A percentile compares a stretch with the other conserved stretches of the same genome.
Evolutionary conservation across 2,329 filamentous ascomycete genomes (phyloP).

Genomic region (Xylaria sp.): DNA sequence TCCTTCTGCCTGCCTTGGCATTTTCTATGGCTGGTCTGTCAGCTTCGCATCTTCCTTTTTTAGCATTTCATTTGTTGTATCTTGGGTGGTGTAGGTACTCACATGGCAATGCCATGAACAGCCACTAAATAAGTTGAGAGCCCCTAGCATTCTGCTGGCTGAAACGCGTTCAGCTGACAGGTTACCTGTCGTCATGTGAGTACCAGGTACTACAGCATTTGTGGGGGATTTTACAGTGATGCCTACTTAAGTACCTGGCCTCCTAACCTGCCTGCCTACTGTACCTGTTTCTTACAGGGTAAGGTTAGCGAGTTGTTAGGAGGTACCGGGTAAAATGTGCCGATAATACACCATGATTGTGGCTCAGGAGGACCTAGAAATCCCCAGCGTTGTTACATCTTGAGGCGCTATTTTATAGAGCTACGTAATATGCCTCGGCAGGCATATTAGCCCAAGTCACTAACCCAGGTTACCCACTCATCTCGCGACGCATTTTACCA

Average conservation of each 20-base stretch:
- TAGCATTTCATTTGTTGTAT: not conserved
- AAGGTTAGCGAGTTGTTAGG: too few relatives aligned
- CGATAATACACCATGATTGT: constrained; percentile 1
- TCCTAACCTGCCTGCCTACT: too few relatives aligned
- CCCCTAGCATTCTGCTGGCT: constrained; percentile 13
- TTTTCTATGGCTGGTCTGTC: constrained; percentile 17
- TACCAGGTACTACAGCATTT: not conserved
- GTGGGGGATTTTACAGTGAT: not conserved
- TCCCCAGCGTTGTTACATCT: not conserved
- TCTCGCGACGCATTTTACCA: not conserved
- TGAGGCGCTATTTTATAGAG: not conserved
- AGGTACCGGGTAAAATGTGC: not conserved
- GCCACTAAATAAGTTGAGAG: not conserved
- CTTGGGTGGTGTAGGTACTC: not conserved
- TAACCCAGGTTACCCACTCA: not conserved
- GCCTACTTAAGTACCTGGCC: too few relatives aligned
- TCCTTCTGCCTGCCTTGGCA: constrained; percentile 21
- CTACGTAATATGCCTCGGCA: not conserved
- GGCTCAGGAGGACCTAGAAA: not conserved
- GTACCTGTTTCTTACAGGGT: too few relatives aligned
- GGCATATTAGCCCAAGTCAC: not conserved
- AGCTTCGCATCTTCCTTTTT: constrained; percentile 9
- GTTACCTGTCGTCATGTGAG: not conserved
- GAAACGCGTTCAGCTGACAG: constrained; percentile 26
- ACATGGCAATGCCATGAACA: constrained; percentile 6